These are phyloP conservation scores for Verticillium nonalfalfae DNA, from an alignment of 2,329 filamentous ascomycete species.

Conservation along the genomic window DNA sequence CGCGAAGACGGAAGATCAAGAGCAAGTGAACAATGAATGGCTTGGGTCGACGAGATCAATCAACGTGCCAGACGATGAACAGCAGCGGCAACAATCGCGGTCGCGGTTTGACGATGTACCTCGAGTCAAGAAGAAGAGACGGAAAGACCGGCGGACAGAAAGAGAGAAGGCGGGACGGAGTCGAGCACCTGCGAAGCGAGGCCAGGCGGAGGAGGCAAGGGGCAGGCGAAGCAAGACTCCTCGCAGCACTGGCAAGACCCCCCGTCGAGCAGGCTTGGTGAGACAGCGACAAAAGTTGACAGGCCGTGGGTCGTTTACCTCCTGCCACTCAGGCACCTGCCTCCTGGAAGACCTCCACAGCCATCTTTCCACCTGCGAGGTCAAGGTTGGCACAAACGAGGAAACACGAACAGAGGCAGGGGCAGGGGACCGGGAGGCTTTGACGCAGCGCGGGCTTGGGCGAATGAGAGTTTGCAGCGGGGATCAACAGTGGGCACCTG, in stretches of 20 bases:
- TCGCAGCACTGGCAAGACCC: not conserved
- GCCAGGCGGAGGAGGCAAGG: not conserved
- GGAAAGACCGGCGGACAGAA: not conserved
- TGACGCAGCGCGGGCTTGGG: not conserved
- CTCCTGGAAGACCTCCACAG: not conserved
- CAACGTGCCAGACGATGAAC: conserved; percentile 15
- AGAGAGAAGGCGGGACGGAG: not conserved
- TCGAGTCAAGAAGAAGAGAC: not conserved
- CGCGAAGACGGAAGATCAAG: not conserved
- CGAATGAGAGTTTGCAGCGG: not conserved
- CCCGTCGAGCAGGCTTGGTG: not conserved
- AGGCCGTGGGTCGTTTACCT: not conserved
- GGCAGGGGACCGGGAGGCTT: not conserved
- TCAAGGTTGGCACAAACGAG: not conserved
- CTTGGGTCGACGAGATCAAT: conserved; percentile 8
- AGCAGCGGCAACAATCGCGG: conserved; percentile 6
- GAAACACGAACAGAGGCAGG: not conserved
- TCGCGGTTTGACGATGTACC: not conserved
- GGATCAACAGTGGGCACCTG: not conserved
- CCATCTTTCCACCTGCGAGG: not conserved
- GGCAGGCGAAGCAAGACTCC: not conserved
- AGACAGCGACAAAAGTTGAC: not conserved
- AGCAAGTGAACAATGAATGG: conserved; percentile 7
- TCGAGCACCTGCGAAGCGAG: not conserved
- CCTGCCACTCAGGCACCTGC: not conserved